Percentiles rank a stretch among this genome's conserved stretches.
Evolutionary conservation across 129 eudicot genomes (phyloP).

Genomic region (Kitagawia praeruptora): DNA sequence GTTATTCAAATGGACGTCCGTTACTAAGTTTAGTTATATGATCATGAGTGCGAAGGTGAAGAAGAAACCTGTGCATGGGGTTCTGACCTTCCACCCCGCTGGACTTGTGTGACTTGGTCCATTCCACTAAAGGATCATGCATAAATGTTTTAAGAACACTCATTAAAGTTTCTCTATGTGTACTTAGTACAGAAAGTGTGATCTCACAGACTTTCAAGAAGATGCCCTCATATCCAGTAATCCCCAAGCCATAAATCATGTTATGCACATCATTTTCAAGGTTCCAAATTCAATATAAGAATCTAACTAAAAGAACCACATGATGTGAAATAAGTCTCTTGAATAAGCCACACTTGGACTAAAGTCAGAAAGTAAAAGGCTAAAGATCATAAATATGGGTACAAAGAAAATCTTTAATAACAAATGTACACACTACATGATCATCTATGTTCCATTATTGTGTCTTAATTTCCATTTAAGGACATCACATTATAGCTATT

Average conservation of each 20-base stretch:
- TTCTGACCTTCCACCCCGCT: constrained; percentile 97
- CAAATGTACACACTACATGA: not conserved
- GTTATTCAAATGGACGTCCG: not conserved
- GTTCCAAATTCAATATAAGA: constrained; percentile 7
- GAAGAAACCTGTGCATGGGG: constrained; percentile 89
- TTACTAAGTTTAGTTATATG: not conserved
- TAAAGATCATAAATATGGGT: not conserved
- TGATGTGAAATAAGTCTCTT: not conserved
- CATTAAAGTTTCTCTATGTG: constrained; percentile 87
- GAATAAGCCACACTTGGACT: not conserved
- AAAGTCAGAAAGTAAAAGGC: not conserved
- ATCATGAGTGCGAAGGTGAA: constrained; percentile 1
- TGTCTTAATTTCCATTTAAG: not conserved
- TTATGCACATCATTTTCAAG: constrained; percentile 46
- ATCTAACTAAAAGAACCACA: constrained; percentile 2
- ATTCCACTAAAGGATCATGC: constrained; percentile 95
- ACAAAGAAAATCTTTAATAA: not conserved
- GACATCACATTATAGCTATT: not conserved
- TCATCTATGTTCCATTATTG: not conserved
- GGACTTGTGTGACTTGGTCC: constrained; percentile 95
- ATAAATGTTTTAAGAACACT: constrained; percentile 95
- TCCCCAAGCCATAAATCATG: constrained; percentile 96
- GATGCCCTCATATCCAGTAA: constrained; percentile 92
- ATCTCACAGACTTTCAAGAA: constrained; percentile 90
- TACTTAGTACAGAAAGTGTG: constrained; percentile 83